Evolutionary conservation across 2,329 filamentous ascomycete genomes (phyloP).

Genomic region (Lachnellula cervina): DNA sequence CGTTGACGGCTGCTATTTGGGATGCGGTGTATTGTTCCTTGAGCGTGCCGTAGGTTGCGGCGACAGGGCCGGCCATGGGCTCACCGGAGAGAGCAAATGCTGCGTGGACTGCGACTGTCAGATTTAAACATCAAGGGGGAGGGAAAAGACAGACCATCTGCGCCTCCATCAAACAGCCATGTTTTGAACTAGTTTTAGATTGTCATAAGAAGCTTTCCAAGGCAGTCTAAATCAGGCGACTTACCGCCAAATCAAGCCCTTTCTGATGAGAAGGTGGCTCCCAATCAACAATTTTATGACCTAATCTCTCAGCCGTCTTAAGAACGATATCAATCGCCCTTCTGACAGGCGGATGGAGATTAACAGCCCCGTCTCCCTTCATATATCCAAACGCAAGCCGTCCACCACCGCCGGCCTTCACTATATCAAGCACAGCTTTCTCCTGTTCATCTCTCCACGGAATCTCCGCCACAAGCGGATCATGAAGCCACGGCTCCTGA

Average conservation of each 20-base stretch:
- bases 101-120: constrained; percentile 33
- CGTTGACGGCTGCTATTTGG: constrained; percentile 36
- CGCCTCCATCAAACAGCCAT: constrained; percentile 46
- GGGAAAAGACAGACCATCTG: constrained; percentile 32
- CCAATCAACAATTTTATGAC: constrained; percentile 58
- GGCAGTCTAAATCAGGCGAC: constrained; percentile 28
- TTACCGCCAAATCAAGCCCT: constrained; percentile 37
- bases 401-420: constrained; percentile 31
- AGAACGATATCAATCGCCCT: constrained; percentile 49
- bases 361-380: constrained; percentile 45
- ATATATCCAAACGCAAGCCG: constrained; percentile 52
- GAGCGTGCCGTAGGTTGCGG: constrained; percentile 21
- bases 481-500: constrained; percentile 59
- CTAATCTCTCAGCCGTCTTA: constrained; percentile 43
- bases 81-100: constrained; percentile 53
- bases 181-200: constrained; percentile 20
- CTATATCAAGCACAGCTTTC: constrained; percentile 34
- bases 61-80: constrained; percentile 31
- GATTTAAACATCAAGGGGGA: not conserved
- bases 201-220: not conserved
- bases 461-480: constrained; percentile 60
- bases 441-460: constrained; percentile 54
- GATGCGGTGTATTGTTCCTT: constrained; percentile 32
- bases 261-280: constrained; percentile 45
- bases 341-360: constrained; percentile 52